A percentile compares a stretch with the other conserved stretches of the same genome.
These are phyloP conservation scores for Fomes fomentarius DNA, from an alignment of 1,284 basidiomycete species.

Conservation along the genomic window DNA sequence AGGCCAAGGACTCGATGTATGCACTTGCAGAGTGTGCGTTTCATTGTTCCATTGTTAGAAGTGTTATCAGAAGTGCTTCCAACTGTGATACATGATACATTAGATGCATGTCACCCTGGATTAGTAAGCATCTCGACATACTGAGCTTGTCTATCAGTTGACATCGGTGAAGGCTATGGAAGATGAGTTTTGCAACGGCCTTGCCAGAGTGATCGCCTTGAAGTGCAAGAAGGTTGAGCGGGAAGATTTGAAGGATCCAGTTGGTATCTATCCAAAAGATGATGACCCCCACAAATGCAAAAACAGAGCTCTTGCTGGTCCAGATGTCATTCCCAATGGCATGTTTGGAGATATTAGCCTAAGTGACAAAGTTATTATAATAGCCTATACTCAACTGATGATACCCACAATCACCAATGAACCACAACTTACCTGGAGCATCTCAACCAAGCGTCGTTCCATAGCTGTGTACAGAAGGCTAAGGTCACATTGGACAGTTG, in stretches of 20 bases:
- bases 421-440: neutral
- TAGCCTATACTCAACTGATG: no score
- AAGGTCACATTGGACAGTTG: neutral
- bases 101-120: neutral
- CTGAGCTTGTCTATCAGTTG: neutral
- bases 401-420: no score
- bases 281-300: conserved; percentile 19
- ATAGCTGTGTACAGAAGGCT: neutral
- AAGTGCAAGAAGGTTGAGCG: conserved; percentile 21
- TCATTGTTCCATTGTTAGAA: conserved; percentile 18
- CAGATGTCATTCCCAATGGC: conserved; percentile 16
- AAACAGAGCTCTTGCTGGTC: conserved; percentile 25
- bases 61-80: conserved; percentile 18
- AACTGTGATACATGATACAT: neutral
- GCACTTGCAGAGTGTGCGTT: neutral
- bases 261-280: conserved; percentile 9
- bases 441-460: neutral
- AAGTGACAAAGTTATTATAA: no score
- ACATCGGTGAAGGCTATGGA: conserved; percentile 8
- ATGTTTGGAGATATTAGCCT: conserved; percentile 2
- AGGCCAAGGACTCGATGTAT: neutral
- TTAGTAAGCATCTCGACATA: neutral
- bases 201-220: conserved; percentile 17
- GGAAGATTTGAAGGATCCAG: neutral
- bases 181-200: conserved; percentile 16